Evolutionary conservation across 2,329 filamentous ascomycete species (phyloP), one percentile per base, ranked within the genome.

Genomic region (Sarocladium kiliense): DNA sequence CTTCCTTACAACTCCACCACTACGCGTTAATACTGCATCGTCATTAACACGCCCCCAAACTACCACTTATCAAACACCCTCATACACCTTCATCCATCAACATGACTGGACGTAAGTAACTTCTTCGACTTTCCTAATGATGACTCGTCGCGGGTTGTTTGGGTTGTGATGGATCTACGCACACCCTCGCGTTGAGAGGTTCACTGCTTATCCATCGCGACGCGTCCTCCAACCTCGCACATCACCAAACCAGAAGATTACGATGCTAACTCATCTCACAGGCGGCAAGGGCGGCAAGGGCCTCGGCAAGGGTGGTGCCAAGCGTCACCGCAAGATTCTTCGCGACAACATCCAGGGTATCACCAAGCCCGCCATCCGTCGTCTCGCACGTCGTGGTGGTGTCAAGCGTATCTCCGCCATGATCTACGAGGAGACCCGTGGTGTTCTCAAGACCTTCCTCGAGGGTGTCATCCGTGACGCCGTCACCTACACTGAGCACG

Each of bases 301-400:
- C 75, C 91, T 96, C 78, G 92, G 92, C 76, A 96, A 96, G 87
- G 92, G 92, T 65, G 92, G 92, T 76, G 93, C 93, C 78, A 97
- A 97, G 89, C 92, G 92, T 79, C 92, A 97, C 81, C 87, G 93
- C 72, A 97, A 97, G 89, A 97, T 97, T 82, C 85, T 97, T 77
- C 91, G 92, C 79, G 92, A 96, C 88, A 97, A 96, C 89, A 97
- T 97, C 73, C 92, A 97, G 82, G 92, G 92, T 80, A 97, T 97
- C 74, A 97, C 92, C 72, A 97, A 97, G 89, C 92, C 92, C 68
- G 92, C 92, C 69, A 97, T 97, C 78, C 88, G 92, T 71, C 92
- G 92, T 95, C 91, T 97, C 74, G 92, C 92, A 64, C 92, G 92
- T 80, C 91, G 92, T 94, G 92, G 92, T 77, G 92, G 92, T 92